Conservation (phyloP, 306 rosid species). For the Gastrolobium villosum region DNA sequence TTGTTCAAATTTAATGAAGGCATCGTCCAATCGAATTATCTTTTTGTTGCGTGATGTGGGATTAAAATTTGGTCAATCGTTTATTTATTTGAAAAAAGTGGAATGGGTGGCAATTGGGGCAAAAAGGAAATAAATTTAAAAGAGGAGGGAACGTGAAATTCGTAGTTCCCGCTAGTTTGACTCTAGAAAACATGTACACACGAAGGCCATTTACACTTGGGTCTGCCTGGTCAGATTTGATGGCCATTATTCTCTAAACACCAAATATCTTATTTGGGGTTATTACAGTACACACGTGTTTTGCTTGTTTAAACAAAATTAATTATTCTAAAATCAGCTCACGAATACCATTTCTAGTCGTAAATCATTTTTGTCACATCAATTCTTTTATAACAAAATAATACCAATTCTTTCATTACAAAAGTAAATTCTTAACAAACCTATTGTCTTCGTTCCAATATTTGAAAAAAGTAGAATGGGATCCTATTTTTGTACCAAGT, state of each 20-base stretch:
- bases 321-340: not conserved
- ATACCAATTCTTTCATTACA: too few species aligned
- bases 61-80: not conserved
- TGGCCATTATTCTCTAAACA: not conserved
- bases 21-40: not conserved
- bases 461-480: too few species aligned
- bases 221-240: conserved; percentile 31
- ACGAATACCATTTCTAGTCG: too few species aligned
- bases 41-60: not conserved
- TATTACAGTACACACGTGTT: not conserved
- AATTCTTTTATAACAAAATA: too few species aligned
- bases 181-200: conserved; percentile 24
- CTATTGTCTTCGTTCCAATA: too few species aligned
- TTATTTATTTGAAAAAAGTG: conserved; percentile 12
- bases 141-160: conserved; percentile 64
- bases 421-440: too few species aligned
- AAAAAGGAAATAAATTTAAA: conserved; percentile 42
- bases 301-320: not conserved
- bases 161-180: conserved; percentile 64
- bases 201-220: not conserved
- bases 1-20: not conserved
- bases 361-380: too few species aligned
- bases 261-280: not conserved
- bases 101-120: conserved; percentile 2
- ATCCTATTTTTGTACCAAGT: too few species aligned